Evolutionary conservation across 2,329 filamentous ascomycete genomes (phyloP).

Genomic region (Claviceps maximensis): DNA sequence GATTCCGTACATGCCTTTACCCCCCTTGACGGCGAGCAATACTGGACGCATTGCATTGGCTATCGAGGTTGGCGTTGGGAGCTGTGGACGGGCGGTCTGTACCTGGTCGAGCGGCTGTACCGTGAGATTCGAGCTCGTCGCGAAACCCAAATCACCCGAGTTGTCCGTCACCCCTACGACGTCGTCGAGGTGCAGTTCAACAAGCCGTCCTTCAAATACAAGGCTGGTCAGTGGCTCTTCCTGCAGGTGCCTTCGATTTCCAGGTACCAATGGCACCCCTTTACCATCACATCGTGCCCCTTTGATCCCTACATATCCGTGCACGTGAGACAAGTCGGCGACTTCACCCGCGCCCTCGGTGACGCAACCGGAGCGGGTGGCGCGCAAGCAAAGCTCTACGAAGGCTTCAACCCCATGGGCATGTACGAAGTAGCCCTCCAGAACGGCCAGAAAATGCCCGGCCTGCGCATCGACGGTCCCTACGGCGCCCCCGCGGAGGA

Average conservation of each 20-base stretch:
- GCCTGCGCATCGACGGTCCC: conserved; percentile 80
- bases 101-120: conserved; percentile 78
- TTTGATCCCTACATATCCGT: conserved; percentile 91
- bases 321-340: conserved; percentile 90
- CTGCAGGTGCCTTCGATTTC: conserved; percentile 85
- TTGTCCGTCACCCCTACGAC: conserved; percentile 92
- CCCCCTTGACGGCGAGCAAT: conserved; percentile 67
- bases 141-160: conserved; percentile 79
- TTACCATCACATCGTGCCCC: conserved; percentile 96
- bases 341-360: conserved; percentile 89
- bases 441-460: conserved; percentile 86
- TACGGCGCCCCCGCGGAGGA: conserved; percentile 96
- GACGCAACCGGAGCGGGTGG: conserved; percentile 85
- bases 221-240: conserved; percentile 96
- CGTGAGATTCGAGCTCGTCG: conserved; percentile 78
- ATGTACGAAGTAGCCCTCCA: conserved; percentile 97
- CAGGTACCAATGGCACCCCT: conserved; percentile 90
- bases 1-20: conserved; percentile 60
- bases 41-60: conserved; percentile 88
- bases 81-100: conserved; percentile 70
- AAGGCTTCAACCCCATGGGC: conserved; percentile 78
- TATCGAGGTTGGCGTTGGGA: conserved; percentile 98
- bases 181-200: conserved; percentile 94
- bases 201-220: conserved; percentile 96
- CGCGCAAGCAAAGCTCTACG: conserved; percentile 79